Evolutionary conservation across 2,329 filamentous ascomycete species (phyloP), one percentile per base, ranked within the genome.

Genomic region (Fusarium sulawesiense): DNA sequence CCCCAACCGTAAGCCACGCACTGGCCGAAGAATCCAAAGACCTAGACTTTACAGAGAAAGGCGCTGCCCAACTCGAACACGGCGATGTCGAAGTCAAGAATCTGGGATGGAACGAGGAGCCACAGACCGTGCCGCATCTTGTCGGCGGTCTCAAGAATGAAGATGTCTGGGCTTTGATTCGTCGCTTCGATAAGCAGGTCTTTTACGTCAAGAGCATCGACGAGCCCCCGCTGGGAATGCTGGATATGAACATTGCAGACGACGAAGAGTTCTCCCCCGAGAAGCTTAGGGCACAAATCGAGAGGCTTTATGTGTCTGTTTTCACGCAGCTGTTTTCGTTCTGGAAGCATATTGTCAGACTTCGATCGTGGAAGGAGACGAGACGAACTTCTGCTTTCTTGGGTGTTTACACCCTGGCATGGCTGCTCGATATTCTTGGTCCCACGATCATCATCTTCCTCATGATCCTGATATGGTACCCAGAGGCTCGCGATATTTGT

Each of bases 181-280:
- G 92, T 25, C 85, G 92, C 2, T 94, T 94, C 78, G 90, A 94
- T 77, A 93, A 93, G 83, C 86, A 88, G 80, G 81, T 87, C 55
- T 88, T 88, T 68, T 82, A 87, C 80, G 91, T 96, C 72, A 93
- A 92, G 77, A 88, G 91, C 29, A 87, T 90, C 11, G 72, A 78
- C 1, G 73, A 80, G 40, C 62, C 75, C 0, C 80, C 80, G 1
- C 85, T 91, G 2, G 92, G 91, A 8, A 88, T 89, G 16, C 82
- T 97, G 40, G 93, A 97, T 77, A 85, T 97, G 62, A 93, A 94
- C 72, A 91, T 93, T 59, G 90, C 92, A 7, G 91, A 94, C 41
- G 90, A 95, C 56, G 93, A 96, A 71, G 91, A 94, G 60, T 96
- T 96, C 77, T 93, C 91, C 0, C 93, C 93, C 0, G 93, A 96